Base-by-base conservation (phyloP, 2,329 filamentous ascomycete species). In the Fusarium siculi region DNA sequence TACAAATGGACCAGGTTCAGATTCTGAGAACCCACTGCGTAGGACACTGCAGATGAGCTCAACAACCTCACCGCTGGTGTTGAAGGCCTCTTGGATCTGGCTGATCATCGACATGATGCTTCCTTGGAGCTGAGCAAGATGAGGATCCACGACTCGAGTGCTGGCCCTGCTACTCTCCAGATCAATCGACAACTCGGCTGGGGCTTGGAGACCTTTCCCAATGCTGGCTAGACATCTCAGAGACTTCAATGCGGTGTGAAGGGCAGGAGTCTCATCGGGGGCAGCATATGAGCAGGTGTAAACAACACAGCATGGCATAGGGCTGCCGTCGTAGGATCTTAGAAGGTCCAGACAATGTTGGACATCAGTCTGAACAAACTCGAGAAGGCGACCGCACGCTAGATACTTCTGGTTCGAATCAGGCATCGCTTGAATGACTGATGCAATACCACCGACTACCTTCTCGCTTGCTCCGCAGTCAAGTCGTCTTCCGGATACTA, bases 21-120 rank as follows among this genome's bases (percentile, higher is more conserved):
- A 88, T 80, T 97, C 94, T 2, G 91, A 91, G 77, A 95, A 95
- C 1, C 94, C 94, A 25, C 90, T 88, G 44, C 91, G 89, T 55
- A 96, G 86, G 53, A 95, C 89, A 64, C 86, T 87, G 81, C 93
- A 96, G 39, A 92, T 90, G 8, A 89, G 86, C 76, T 95, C 93
- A 28, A 92, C 87, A 16, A 94, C 87, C 73, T 95, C 93, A 28
- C 89, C 87, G 64, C 88, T 90, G 5, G 81, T 82, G 7, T 85
- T 86, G 50, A 94, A 91, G 0, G 88, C 77, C 7, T 78, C 70
- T 67, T 88, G 87, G 9, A 87, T 71, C n/a, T 84, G 81, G 16
- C 84, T 79, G 39, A 90, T 80, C 18, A 88, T 83, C 9, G 79
- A 78, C 68, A 88, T 81, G 12, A 88, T 84, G n/a, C 81, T 82